Evolutionary conservation across 1,139 yeast genomes (phyloP).

Genomic region (Kurtzmaniella quercitrusa): DNA sequence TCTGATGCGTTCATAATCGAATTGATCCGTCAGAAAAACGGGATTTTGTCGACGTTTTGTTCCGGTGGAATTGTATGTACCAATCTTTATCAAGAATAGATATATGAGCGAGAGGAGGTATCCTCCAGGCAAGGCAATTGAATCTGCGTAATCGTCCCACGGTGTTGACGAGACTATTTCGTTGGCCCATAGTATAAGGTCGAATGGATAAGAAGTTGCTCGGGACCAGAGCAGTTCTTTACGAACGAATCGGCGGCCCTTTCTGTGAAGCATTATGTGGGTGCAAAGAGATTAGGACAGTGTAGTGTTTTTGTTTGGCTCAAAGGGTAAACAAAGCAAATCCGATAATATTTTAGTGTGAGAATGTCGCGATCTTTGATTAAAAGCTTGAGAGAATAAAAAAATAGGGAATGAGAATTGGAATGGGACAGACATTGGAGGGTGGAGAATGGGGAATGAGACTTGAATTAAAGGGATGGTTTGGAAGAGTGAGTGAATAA

Average conservation of each 20-base stretch:
- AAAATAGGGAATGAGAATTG: too few relatives aligned
- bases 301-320: neutral
- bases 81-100: constrained; percentile 17
- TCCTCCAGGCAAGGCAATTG: constrained; percentile 48
- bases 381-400: too few relatives aligned
- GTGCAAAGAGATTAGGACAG: too few relatives aligned
- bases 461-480: too few relatives aligned
- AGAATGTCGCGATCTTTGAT: too few relatives aligned
- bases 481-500: too few relatives aligned
- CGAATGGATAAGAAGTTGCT: constrained; percentile 53
- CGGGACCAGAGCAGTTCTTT: constrained; percentile 34
- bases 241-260: constrained; percentile 15
- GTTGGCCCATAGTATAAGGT: constrained; percentile 47
- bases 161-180: constrained; percentile 55
- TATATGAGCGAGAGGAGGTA: constrained; percentile 21
- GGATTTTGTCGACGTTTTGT: constrained; percentile 17
- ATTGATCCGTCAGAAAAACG: constrained; percentile 27
- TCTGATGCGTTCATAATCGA: constrained; percentile 32
- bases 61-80: constrained; percentile 18
- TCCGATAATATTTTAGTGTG: too few relatives aligned
- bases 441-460: too few relatives aligned
- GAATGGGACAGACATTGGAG: too few relatives aligned
- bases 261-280: constrained; percentile 1
- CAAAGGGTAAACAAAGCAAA: too few relatives aligned
- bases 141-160: constrained; percentile 55